Percentiles rank a stretch among this genome's conserved stretches.
Evolutionary conservation across 768 basidiomycete genomes (phyloP).

Genomic region (Leccinellum albellum): DNA sequence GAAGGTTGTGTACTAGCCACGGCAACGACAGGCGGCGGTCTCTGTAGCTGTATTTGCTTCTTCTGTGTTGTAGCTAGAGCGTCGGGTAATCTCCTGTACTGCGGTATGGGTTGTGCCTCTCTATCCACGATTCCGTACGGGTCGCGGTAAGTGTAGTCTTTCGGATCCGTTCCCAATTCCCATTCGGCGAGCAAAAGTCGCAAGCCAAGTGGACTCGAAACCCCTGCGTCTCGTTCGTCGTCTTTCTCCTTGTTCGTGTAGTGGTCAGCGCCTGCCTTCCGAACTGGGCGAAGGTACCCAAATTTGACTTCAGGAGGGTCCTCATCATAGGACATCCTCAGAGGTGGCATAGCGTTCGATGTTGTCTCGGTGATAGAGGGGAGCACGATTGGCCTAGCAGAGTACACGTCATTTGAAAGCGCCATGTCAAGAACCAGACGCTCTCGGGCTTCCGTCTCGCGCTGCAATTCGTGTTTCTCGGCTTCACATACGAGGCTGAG

Average conservation of each 20-base stretch:
- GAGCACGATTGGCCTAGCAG: slow-evolving; percentile 38
- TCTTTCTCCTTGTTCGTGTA: slow-evolving; percentile 24
- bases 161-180: slow-evolving; percentile 52
- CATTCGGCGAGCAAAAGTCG: slow-evolving; percentile 66
- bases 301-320: slow-evolving; percentile 60
- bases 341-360: slow-evolving; percentile 21
- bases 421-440: slow-evolving; percentile 61
- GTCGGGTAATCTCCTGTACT: slow-evolving; percentile 9
- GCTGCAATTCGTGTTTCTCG: slow-evolving; percentile 37
- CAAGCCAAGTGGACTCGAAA: slow-evolving; percentile 48
- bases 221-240: slow-evolving; percentile 9
- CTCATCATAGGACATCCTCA: slow-evolving; percentile 46
- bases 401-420: slow-evolving; percentile 57
- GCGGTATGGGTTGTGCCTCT: slow-evolving; percentile 14
- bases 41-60: slow-evolving; percentile 23
- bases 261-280: slow-evolving; percentile 28
- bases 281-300: slow-evolving; percentile 55
- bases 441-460: slow-evolving; percentile 54
- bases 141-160: slow-evolving; percentile 50
- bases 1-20: slow-evolving; percentile 19
- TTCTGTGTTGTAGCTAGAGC: slow-evolving; percentile 15
- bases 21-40: slow-evolving; percentile 40
- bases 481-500: slow-evolving; percentile 42
- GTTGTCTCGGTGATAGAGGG: background rate
- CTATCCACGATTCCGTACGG: slow-evolving; percentile 43